phyloP scores from a whole-genome alignment of 164 flowering plant species.

The Annona squamosa region DNA sequence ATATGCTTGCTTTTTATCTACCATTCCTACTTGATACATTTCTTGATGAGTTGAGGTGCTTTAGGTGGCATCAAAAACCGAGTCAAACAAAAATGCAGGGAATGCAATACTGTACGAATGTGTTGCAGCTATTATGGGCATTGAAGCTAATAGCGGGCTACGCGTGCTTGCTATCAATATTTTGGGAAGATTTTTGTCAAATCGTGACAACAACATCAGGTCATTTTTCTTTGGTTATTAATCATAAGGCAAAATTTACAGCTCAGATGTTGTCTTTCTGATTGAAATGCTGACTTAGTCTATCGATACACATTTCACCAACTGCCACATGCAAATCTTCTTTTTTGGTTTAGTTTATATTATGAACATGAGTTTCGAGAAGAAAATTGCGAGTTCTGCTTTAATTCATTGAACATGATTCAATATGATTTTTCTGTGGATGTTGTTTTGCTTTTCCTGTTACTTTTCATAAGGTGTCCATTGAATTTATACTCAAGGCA shows the following conservation, averaged over 20 bases:
- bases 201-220: slow-evolving; percentile 99
- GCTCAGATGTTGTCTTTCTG: background rate
- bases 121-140: slow-evolving; percentile 90
- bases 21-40: background rate
- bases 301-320: no score
- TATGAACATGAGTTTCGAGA: no score
- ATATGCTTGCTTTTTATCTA: background rate
- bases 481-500: no score
- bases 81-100: slow-evolving; percentile 96
- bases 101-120: slow-evolving; percentile 98
- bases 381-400: no score
- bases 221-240: slow-evolving; percentile 14
- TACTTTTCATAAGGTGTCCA: no score
- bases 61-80: slow-evolving; percentile 96
- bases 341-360: no score
- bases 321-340: no score
- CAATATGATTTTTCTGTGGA: no score
- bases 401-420: no score
- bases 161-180: slow-evolving; percentile 98
- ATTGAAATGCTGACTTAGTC: background rate
- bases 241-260: background rate
- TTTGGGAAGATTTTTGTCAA: slow-evolving; percentile 95
- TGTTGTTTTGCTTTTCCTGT: no score
- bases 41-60: background rate
- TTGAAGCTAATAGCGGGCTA: slow-evolving; percentile 95